Evolutionary conservation across 345 rosid genomes (phyloP), one percentile per base, ranked within the genome.

Genomic region (Moringa oleifera): DNA sequence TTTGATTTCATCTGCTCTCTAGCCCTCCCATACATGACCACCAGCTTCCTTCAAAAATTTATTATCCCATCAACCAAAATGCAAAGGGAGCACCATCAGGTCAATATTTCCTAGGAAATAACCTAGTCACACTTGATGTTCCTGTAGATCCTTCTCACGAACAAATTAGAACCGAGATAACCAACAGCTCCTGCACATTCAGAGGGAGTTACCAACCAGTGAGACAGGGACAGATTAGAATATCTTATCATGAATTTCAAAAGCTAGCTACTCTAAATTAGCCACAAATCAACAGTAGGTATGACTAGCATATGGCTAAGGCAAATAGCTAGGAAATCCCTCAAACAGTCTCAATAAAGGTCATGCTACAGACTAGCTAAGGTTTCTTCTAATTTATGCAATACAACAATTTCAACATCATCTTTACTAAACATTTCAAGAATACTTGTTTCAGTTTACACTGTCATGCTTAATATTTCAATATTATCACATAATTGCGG

Each of bases 141-240:
- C 71, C 93, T 91, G 83, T 91, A 91, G 80, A 91, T 91, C 79
- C 96, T 86, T 79, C 97, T 81, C 73, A 91, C 96, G 55, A 91
- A 91, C 83, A 88, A 78, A 72, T 91, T 86, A 15, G 97, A 91
- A 33, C 97, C 97, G n/a, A 91, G 73, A 63, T 82, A 84, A 41
- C 97, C 97, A 53, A 91, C 96, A 64, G 97, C 97, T 61, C 97
- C 97, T 91, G 85, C 75, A 71, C 51, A 46, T 41, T 41, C 47
- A 41, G 17, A 41, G 17, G 1, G 17, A 41, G 47, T 41, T 41
- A 41, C 8, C 33, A 28, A 28, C 33, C 33, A 28, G 8, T n/a
- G n/a, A n/a, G n/a, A n/a, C n/a, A n/a, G n/a, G n/a, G n/a, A n/a
- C n/a, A n/a, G n/a, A n/a, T n/a, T n/a, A n/a, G n/a, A n/a, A n/a